Percentiles rank a stretch among this genome's conserved stretches.
These are phyloP conservation scores for Ascochyta fabae DNA, from an alignment of 2,329 filamentous ascomycete genomes.

Conservation along the genomic window DNA sequence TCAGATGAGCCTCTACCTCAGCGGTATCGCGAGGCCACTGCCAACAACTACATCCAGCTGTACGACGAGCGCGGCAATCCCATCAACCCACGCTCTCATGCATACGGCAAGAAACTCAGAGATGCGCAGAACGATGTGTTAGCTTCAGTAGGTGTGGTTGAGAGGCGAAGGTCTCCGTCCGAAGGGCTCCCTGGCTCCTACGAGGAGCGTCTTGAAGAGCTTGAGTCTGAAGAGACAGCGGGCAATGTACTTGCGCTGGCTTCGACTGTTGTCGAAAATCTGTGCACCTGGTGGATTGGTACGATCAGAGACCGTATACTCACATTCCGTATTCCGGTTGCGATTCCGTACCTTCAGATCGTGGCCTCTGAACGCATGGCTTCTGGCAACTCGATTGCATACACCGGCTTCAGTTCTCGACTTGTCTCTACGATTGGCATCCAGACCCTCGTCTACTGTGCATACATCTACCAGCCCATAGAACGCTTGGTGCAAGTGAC, in stretches of 20 bases:
- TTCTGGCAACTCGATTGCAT: slow-evolving; percentile 32
- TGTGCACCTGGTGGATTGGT: slow-evolving; percentile 47
- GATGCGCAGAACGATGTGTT: slow-evolving; percentile 57
- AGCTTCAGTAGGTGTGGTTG: slow-evolving; percentile 56
- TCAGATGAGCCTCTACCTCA: slow-evolving; percentile 28
- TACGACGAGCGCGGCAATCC: slow-evolving; percentile 56
- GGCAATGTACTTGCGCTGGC: slow-evolving; percentile 36
- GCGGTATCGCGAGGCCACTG: slow-evolving; percentile 30
- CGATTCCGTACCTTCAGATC: slow-evolving; percentile 35
- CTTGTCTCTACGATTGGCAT: slow-evolving; percentile 29
- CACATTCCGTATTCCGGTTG: slow-evolving; percentile 36
- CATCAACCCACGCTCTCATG: slow-evolving; percentile 50
- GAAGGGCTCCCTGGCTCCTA: slow-evolving; percentile 36
- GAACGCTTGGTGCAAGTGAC: slow-evolving; percentile 35
- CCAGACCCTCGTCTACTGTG: slow-evolving; percentile 28
- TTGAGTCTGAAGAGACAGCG: slow-evolving; percentile 40
- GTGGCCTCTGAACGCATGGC: slow-evolving; percentile 29
- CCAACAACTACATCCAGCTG: slow-evolving; percentile 45
- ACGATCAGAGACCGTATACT: slow-evolving; percentile 38
- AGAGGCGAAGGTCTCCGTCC: slow-evolving; percentile 43
- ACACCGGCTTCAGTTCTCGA: slow-evolving; percentile 36
- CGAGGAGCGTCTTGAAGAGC: slow-evolving; percentile 35
- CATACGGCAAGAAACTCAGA: slow-evolving; percentile 50
- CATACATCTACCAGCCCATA: slow-evolving; percentile 34
- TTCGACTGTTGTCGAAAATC: slow-evolving; percentile 33